phyloP scores from a whole-genome alignment of 805 yeast genomes.

The Sugiyamaella boreocaroliniensis region DNA sequence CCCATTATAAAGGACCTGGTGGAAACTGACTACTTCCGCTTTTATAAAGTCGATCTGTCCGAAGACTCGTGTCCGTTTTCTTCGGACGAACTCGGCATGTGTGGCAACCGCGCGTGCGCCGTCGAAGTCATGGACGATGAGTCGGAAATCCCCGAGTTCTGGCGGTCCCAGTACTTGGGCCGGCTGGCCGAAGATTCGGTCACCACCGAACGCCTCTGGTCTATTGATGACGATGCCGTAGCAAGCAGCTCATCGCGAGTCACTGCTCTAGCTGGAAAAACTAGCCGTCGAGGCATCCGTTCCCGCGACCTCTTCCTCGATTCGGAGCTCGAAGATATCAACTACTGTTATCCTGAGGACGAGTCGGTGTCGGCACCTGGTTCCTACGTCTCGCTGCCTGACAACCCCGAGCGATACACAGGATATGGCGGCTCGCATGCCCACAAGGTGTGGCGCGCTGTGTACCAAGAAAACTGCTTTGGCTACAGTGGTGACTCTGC shows the following conservation, averaged over 20 bases:
- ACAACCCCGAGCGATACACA: slow-evolving; percentile 93
- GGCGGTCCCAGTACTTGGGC: slow-evolving; percentile 70
- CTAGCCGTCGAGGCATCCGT: background rate
- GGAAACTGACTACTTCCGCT: slow-evolving; percentile 73
- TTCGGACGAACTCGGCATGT: slow-evolving; percentile 69
- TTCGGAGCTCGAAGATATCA: slow-evolving; percentile 10
- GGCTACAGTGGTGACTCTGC: slow-evolving; percentile 33
- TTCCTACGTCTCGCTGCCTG: slow-evolving; percentile 76
- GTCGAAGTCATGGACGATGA: slow-evolving; percentile 77
- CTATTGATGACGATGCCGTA: slow-evolving; percentile 17
- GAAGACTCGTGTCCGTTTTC: slow-evolving; percentile 71
- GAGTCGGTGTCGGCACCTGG: slow-evolving; percentile 31
- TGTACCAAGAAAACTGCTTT: slow-evolving; percentile 88
- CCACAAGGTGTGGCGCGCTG: slow-evolving; percentile 85
- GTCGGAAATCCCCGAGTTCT: slow-evolving; percentile 60
- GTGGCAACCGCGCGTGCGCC: slow-evolving; percentile 84
- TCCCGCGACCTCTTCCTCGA: slow-evolving; percentile 2
- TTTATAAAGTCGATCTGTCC: slow-evolving; percentile 78
- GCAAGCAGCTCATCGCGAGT: slow-evolving; percentile 2
- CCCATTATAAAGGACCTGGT: slow-evolving; percentile 55
- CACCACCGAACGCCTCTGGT: slow-evolving; percentile 18
- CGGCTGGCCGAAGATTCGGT: slow-evolving; percentile 35
- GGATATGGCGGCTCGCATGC: slow-evolving; percentile 95
- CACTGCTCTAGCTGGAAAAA: background rate
- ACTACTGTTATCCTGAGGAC: slow-evolving; percentile 40